Evolutionary conservation across 2,329 filamentous ascomycete species (phyloP), one percentile per base, ranked within the genome.

Genomic region (Fusarium verticillioides): DNA sequence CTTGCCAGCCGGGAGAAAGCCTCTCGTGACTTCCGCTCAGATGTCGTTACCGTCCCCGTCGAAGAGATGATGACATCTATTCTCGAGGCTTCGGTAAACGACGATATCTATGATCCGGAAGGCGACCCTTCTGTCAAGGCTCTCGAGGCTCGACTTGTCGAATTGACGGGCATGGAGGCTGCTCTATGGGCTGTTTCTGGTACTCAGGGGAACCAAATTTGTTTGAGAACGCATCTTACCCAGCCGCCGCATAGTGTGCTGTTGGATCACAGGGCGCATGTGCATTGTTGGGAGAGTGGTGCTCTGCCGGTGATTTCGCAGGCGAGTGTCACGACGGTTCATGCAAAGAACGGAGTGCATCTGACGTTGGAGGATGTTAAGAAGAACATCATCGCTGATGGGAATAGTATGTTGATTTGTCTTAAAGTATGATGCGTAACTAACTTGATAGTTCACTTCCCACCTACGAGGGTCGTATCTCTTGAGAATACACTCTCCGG

Each of bases 401-500:
- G 73, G 15, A 76, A 79, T 40, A 79, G 77, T 78, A 58, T 23
- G 77, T 54, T 23, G 15, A 21, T 40, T 16, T 16, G 9, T 26
- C 8, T 13, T 23, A 10, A 16, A 10, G 26, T 34, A 13, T 36
- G 13, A 47, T 16, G 28, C 10, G 28, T 13, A 28, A 21, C 47
- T 9, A 84, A 86, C 63, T 9, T 92, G 42, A 87, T 94, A 77
- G 88, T 95, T n/a, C 93, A 96, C 80, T 86, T 87, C 34, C 94
- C 92, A 75, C 94, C 94, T 0, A 97, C 94, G 1, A 88, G 88
- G 54, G 87, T 97, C 37, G 92, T 97, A 70, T 90, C 88, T 60
- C 84, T 97, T 50, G 94, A 97, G 79, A 96, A 96, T 79, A 96
- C 94, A 4, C 86, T 96, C 36, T 89, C 88, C 43, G 94, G 94